phyloP scores from a whole-genome alignment of 352 stramenopile species.

The Elongisporangium anandrum region DNA sequence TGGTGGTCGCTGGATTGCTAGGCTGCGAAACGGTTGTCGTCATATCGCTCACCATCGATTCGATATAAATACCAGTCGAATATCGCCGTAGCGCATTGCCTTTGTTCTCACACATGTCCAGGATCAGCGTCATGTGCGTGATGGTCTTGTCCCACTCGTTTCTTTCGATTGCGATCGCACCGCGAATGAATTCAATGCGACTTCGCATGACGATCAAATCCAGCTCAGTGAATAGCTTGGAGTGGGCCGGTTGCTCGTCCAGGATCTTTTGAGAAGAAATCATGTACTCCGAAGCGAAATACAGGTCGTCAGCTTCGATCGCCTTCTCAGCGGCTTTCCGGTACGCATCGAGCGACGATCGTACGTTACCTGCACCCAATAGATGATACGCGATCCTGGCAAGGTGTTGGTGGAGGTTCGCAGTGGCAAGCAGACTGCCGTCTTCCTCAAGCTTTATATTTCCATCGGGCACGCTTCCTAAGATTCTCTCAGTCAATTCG shows the following conservation, averaged over 20 bases:
- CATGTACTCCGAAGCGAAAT: constrained; percentile 70
- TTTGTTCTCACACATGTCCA: constrained; percentile 58
- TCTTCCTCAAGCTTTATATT: neutral
- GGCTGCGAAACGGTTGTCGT: too few relatives aligned
- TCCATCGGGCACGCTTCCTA: neutral
- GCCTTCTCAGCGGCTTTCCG: constrained; percentile 51
- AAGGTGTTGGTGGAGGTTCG: neutral
- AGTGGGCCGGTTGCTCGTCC: constrained; percentile 22
- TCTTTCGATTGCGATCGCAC: constrained; percentile 65
- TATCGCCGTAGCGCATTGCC: constrained; percentile 49
- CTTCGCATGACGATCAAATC: constrained; percentile 54
- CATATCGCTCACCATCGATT: too few relatives aligned
- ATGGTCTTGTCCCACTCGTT: constrained; percentile 59
- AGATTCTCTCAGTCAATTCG: neutral
- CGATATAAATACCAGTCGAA: constrained; percentile 5
- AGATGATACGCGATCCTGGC: neutral
- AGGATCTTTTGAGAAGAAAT: constrained; percentile 67
- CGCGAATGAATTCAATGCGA: constrained; percentile 72
- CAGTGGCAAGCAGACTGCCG: neutral
- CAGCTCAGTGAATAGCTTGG: constrained; percentile 41
- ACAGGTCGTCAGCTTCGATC: constrained; percentile 50
- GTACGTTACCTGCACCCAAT: neutral
- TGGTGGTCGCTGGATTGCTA: too few relatives aligned
- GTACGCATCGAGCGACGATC: constrained; percentile 17
- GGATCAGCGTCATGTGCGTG: constrained; percentile 58